phyloP scores from a whole-genome alignment of 106 monocot genomes.

The Acorus gramineus region DNA sequence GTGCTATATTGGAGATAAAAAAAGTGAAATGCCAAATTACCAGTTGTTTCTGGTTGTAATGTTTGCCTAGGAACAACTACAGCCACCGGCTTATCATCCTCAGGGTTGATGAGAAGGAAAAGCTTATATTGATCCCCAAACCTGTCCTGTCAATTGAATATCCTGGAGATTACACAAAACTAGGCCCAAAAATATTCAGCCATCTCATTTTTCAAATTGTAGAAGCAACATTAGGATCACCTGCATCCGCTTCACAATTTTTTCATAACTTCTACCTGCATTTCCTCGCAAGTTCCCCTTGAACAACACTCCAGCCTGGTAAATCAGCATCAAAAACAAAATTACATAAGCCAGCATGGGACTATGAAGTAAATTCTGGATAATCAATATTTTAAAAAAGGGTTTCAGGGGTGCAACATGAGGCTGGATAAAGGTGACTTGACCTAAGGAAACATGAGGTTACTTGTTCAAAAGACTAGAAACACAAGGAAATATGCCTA shows the following conservation, averaged over 20 bases:
- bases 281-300: slow-evolving; percentile 85
- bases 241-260: slow-evolving; percentile 71
- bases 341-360: no score
- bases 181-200: not conserved
- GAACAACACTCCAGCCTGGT: slow-evolving; percentile 77
- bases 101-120: slow-evolving; percentile 88
- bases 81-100: slow-evolving; percentile 88
- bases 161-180: slow-evolving; percentile 25
- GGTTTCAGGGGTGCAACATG: no score
- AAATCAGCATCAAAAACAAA: not conserved
- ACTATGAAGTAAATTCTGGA: no score
- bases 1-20: not conserved
- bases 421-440: no score
- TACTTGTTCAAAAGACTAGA: no score
- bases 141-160: slow-evolving; percentile 56
- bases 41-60: slow-evolving; percentile 54
- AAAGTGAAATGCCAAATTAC: slow-evolving; percentile 18
- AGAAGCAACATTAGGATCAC: slow-evolving; percentile 21
- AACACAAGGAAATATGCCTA: no score
- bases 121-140: slow-evolving; percentile 86
- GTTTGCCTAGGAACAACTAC: slow-evolving; percentile 78
- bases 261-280: slow-evolving; percentile 72
- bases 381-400: no score
- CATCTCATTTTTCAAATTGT: not conserved
- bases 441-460: no score